Evolutionary conservation across 768 basidiomycete genomes (phyloP), one percentile per base, ranked within the genome.

Genomic region (Galerina marginata): DNA sequence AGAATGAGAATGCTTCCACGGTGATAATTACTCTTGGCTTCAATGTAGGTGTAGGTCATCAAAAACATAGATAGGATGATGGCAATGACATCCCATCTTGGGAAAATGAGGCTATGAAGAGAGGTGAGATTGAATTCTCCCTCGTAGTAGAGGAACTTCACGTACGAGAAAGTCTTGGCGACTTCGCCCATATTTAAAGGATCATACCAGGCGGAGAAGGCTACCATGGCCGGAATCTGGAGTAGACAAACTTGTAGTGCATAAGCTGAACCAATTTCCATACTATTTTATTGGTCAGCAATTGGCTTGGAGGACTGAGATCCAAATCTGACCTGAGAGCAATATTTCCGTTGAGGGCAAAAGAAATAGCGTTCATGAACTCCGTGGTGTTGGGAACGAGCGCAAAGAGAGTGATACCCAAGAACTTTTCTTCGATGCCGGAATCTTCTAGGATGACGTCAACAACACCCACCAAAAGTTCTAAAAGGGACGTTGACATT

Each of bases 211-310:
- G 96, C 96, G 16, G 94, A 95, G 75, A 99, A 99, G 0, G 95
- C 96, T 12, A 99, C 95, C 96, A 99, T 99, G 2, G 95, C 94
- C 2, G 97, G 97, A 36, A 99, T 95, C 75, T 99, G 97, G 12
- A 99, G 82, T 54, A 99, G 81, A 74, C 97, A 99, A 14, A 99
- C 97, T 75, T 99, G 97, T 2, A 99, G 83, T 4, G 97, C 97
- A 75, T 99, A 99, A 4, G 97, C 97, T 1, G 97, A 99, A 12
- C 97, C 97, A 67, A 99, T 99, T 76, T 99, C 97, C 95, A 99
- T 98, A 73, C 96, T 98, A 64, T 54, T 65, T 20, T 48, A 9
- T 43, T 58, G 12, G 58, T 26, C 16, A 44, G 59, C 26, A 52
- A 29, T 11, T 10, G 42, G n/a, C 14, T 10, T 44, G 9, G 47